phyloP scores from a whole-genome alignment of 768 basidiomycete genomes.

The Phanerodontia chrysosporium region DNA sequence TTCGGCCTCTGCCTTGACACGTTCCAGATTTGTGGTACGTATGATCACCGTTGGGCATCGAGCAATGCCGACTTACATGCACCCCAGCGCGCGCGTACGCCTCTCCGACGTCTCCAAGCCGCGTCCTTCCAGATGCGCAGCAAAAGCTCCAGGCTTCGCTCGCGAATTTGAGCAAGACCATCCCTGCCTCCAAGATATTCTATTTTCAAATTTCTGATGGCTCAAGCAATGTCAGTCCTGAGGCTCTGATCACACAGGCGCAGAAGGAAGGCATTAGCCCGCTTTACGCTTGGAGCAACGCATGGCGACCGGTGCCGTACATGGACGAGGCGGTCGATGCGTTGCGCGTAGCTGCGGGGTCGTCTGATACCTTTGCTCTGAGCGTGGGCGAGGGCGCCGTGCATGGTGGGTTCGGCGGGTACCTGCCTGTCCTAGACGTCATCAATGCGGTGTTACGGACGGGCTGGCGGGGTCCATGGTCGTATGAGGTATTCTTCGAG shows the following conservation, averaged over 20 bases:
- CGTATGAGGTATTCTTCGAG: constrained; percentile 26
- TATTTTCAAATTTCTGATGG: constrained; percentile 31
- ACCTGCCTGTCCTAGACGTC: constrained; percentile 24
- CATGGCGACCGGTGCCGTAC: constrained; percentile 26
- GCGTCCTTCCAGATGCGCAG: constrained; percentile 13
- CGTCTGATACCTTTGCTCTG: background rate
- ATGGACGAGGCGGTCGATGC: constrained; percentile 14
- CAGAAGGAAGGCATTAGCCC: constrained; percentile 21
- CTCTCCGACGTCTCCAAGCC: constrained; percentile 17
- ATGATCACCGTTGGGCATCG: too few relatives aligned
- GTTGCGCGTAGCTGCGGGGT: background rate
- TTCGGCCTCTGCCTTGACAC: constrained; percentile 30
- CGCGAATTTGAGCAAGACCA: constrained; percentile 15
- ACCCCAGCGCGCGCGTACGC: constrained; percentile 26
- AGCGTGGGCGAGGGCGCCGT: background rate
- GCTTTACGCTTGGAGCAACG: constrained; percentile 27
- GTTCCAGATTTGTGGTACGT: constrained; percentile 27
- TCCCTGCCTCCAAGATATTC: constrained; percentile 25
- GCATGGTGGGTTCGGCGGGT: constrained; percentile 17
- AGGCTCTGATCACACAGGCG: constrained; percentile 15
- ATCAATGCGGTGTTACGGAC: constrained; percentile 24
- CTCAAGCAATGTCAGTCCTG: constrained; percentile 16
- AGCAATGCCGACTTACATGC: too few relatives aligned
- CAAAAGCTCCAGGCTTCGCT: constrained; percentile 18
- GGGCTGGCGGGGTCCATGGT: constrained; percentile 28